A percentile compares a stretch with the other conserved stretches of the same genome.
These are phyloP conservation scores for Ophiosphaerella korrae DNA, from an alignment of 2,329 filamentous ascomycete genomes.

Conservation along the genomic window DNA sequence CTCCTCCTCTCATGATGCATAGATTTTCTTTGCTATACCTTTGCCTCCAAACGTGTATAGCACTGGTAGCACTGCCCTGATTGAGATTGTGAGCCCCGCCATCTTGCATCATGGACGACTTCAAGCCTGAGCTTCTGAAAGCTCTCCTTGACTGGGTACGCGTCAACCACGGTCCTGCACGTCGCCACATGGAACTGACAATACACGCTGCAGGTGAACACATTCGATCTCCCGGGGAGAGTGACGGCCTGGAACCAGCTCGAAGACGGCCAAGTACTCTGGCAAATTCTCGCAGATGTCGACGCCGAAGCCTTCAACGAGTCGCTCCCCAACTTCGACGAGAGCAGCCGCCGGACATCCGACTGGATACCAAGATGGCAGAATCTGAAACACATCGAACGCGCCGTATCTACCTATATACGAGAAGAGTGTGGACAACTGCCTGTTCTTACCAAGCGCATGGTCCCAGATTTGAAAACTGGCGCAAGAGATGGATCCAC, in stretches of 20 bases:
- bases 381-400: slow-evolving; percentile 58
- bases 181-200: slow-evolving; percentile 7
- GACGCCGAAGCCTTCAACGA: slow-evolving; percentile 56
- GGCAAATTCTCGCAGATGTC: slow-evolving; percentile 55
- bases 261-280: slow-evolving; percentile 54
- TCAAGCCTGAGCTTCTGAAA: slow-evolving; percentile 47
- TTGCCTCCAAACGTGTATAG: slow-evolving; percentile 18
- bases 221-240: slow-evolving; percentile 48
- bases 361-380: slow-evolving; percentile 60
- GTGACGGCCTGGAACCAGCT: slow-evolving; percentile 51
- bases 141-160: slow-evolving; percentile 48
- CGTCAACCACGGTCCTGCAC: not conserved
- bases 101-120: slow-evolving; percentile 42
- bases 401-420: slow-evolving; percentile 55
- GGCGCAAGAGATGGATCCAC: slow-evolving; percentile 53
- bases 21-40: slow-evolving; percentile 17
- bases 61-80: not conserved
- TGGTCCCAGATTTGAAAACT: slow-evolving; percentile 55
- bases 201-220: slow-evolving; percentile 46
- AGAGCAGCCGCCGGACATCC: slow-evolving; percentile 48
- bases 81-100: slow-evolving; percentile 17
- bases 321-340: slow-evolving; percentile 52
- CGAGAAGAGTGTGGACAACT: slow-evolving; percentile 52
- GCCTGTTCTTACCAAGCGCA: slow-evolving; percentile 45
- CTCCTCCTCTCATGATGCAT: slow-evolving; percentile 38